Conservation (phyloP, 2,329 filamentous ascomycete genomes). For the Calonectria leucothoes region DNA sequence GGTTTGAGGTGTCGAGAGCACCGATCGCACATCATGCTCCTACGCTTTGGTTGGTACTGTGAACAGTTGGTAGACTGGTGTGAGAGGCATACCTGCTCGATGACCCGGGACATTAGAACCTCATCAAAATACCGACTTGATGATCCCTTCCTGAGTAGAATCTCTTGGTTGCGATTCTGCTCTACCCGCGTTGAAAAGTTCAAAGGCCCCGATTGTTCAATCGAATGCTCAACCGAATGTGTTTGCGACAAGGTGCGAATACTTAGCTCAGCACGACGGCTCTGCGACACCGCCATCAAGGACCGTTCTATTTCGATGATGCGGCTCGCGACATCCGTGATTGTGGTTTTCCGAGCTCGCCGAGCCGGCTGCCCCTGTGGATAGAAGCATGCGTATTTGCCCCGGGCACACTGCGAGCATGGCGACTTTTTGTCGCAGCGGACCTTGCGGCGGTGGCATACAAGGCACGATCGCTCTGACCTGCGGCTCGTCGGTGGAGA, state of each 20-base stretch:
- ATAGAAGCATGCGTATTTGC: constrained; percentile 43
- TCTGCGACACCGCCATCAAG: constrained; percentile 27
- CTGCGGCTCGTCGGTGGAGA: background rate
- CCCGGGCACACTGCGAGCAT: background rate
- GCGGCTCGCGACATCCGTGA: constrained; percentile 49
- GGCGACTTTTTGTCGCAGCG: background rate
- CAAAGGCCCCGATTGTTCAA: background rate
- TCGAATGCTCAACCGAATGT: background rate
- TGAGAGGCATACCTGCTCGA: background rate
- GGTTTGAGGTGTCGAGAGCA: background rate
- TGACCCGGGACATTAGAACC: background rate
- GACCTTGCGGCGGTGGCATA: background rate
- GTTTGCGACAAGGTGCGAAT: background rate
- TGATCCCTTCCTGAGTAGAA: constrained; percentile 46
- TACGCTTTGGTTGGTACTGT: background rate
- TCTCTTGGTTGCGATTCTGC: constrained; percentile 28
- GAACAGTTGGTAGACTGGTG: background rate
- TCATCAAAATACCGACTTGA: background rate
- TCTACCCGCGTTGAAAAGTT: background rate
- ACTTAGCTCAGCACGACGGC: constrained; percentile 1
- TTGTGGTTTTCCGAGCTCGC: constrained; percentile 43
- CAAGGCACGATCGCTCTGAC: background rate
- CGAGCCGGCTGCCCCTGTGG: constrained; percentile 41
- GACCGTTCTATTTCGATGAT: constrained; percentile 49
- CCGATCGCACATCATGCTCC: background rate